These are phyloP conservation scores for Drechslera avenae DNA, from an alignment of 2,329 filamentous ascomycete genomes.

Conservation along the genomic window DNA sequence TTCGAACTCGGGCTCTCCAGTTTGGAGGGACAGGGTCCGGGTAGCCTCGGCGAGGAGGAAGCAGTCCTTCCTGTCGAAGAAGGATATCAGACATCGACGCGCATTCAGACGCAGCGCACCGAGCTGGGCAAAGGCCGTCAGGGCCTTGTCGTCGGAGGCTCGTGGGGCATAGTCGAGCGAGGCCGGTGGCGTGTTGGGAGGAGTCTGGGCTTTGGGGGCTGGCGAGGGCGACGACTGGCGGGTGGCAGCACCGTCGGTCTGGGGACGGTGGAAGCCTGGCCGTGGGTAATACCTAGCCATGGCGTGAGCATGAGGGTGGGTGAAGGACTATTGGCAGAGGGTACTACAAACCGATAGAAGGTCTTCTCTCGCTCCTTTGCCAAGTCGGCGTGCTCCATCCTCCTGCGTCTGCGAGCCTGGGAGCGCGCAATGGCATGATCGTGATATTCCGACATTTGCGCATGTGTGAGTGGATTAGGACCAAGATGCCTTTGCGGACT, in stretches of 20 bases:
- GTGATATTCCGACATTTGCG: constrained; percentile 17
- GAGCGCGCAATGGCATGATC: constrained; percentile 18
- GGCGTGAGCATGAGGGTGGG: constrained; percentile 7
- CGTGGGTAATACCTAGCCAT: constrained; percentile 10
- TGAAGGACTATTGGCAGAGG: background rate
- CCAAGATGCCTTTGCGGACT: constrained; percentile 8
- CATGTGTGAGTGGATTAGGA: constrained; percentile 3
- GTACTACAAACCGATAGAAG: constrained; percentile 39
- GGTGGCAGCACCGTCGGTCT: constrained; percentile 21
- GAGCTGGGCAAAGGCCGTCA: constrained; percentile 47
- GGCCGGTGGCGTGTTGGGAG: constrained; percentile 18
- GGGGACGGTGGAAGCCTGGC: constrained; percentile 40
- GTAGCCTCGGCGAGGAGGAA: constrained; percentile 47
- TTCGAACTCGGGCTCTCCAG: constrained; percentile 30
- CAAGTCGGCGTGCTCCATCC: constrained; percentile 35
- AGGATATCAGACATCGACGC: constrained; percentile 45
- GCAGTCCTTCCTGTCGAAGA: constrained; percentile 47
- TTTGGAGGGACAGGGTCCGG: constrained; percentile 35
- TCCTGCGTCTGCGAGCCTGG: constrained; percentile 19
- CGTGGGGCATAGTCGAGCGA: constrained; percentile 12
- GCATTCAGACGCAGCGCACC: constrained; percentile 47
- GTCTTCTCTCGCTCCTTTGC: constrained; percentile 39
- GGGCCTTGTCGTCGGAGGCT: constrained; percentile 41
- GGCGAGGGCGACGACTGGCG: constrained; percentile 27
- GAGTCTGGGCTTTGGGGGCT: constrained; percentile 17